phyloP scores from a whole-genome alignment of 2,329 filamentous ascomycete genomes.

The Claviceps humidiphila region DNA sequence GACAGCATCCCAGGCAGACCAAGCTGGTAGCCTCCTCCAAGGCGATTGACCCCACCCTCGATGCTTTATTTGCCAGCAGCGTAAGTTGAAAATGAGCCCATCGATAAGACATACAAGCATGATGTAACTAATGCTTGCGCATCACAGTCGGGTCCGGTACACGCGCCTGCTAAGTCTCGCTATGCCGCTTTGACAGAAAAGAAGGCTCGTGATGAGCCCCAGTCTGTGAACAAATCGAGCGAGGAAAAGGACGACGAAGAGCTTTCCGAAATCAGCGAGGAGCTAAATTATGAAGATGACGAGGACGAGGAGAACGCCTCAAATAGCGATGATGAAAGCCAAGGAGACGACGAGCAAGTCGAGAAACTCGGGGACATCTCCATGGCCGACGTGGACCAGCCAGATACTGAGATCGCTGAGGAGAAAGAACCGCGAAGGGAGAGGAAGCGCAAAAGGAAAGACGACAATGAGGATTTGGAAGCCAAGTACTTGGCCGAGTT shows the following conservation, averaged over 20 bases:
- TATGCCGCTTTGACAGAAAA: slow-evolving; percentile 26
- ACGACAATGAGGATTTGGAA: slow-evolving; percentile 58
- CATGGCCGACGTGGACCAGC: slow-evolving; percentile 1
- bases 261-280: slow-evolving; percentile 14
- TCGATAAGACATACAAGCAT: not conserved
- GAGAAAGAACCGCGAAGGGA: slow-evolving; percentile 27
- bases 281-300: slow-evolving; percentile 12
- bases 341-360: slow-evolving; percentile 11
- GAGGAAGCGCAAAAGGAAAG: slow-evolving; percentile 53
- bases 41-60: slow-evolving; percentile 53
- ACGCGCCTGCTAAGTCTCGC: slow-evolving; percentile 29
- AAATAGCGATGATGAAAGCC: slow-evolving; percentile 6
- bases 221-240: slow-evolving; percentile 11
- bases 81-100: slow-evolving; percentile 34
- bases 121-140: not conserved
- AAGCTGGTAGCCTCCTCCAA: slow-evolving; percentile 32
- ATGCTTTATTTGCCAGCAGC: slow-evolving; percentile 59
- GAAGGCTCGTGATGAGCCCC: slow-evolving; percentile 13
- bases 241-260: slow-evolving; percentile 18
- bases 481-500: slow-evolving; percentile 56
- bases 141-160: slow-evolving; percentile 37
- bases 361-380: not conserved
- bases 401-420: slow-evolving; percentile 20
- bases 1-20: slow-evolving; percentile 19
- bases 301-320: slow-evolving; percentile 3